Base-by-base conservation (phyloP, 2,329 filamentous ascomycete genomes). In the Nemania abortiva region DNA sequence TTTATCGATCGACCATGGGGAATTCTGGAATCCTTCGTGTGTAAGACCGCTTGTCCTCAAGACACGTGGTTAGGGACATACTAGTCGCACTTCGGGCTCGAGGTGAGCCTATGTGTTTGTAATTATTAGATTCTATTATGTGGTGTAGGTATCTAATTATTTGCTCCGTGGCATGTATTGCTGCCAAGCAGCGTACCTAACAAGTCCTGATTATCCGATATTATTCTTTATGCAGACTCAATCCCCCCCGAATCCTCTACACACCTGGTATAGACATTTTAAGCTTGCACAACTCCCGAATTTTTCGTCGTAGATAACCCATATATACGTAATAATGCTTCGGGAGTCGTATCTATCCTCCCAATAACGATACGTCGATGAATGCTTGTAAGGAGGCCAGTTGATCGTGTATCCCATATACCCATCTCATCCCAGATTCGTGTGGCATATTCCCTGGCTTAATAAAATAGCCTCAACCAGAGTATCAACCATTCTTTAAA, bases 401-500 rank as follows among this genome's bases (percentile, higher is more conserved):
- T 42, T 24, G 20, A 62, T 34, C 34, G 18, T 37, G 52, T 53
- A 45, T 63, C 55, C 39, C 27, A 45, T 18, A 42, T 55, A 22
- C 15, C n/a, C 31, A 42, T 55, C 22, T 9, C 29, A 50, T 50
- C 18, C 29, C 24, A 47, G 53, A 37, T 24, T 39, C 24, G 47
- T 27, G 53, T 49, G 22, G 39, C 13, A 50, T 29, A 37, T 42
- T 42, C 13, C 37, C 37, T 11, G 13, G 9, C 6, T 42, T 3
- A 42, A 42, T 3, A 42, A 34, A 24, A 4, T 45, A 45, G 11
- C 37, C 13, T 42, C 37, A 42, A 42, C 11, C 6, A 15, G 7
- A 15, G 13, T 15, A 5, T 34, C 53, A 37, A 29, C 18, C 15
- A 45, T 45, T 13, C 11, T 15, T 69, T 71, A 78, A n/a, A 78